Conservation (phyloP, 2,329 filamentous ascomycete genomes). For the Exophiala aquamarina region DNA sequence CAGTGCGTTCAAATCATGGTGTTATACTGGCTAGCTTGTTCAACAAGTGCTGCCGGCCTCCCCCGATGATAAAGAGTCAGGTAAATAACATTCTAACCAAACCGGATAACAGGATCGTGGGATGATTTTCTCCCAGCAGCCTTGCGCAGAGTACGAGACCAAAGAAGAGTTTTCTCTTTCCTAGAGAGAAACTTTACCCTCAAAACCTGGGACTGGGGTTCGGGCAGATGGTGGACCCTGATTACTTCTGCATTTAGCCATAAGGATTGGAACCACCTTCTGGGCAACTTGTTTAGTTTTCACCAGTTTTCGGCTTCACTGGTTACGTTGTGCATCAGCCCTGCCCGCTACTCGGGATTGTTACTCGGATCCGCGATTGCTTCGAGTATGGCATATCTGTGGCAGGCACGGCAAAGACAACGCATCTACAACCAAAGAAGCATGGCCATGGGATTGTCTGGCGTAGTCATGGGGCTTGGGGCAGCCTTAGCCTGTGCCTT, state of each 20-base stretch:
- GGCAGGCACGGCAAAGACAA: background rate
- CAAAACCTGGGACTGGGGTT: constrained; percentile 1
- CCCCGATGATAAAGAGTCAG: too few relatives aligned
- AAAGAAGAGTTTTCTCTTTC: too few relatives aligned
- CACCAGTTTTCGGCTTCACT: constrained; percentile 10
- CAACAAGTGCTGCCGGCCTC: too few relatives aligned
- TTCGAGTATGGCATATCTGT: constrained; percentile 5
- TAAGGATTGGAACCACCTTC: constrained; percentile 8
- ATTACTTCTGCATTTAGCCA: constrained; percentile 17
- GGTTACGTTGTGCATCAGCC: constrained; percentile 3
- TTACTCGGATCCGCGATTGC: constrained; percentile 13
- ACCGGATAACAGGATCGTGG: too few relatives aligned
- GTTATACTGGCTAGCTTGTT: too few relatives aligned
- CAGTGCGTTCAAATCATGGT: too few relatives aligned
- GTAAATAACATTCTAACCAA: too few relatives aligned
- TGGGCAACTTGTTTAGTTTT: constrained; percentile 9
- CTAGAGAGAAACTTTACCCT: constrained; percentile 7
- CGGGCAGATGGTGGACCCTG: constrained; percentile 13
- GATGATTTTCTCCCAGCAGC: too few relatives aligned
- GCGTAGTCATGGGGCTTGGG: constrained; percentile 13
- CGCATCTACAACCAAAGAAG: background rate
- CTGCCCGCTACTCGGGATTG: constrained; percentile 1
- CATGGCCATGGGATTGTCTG: constrained; percentile 10
- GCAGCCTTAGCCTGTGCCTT: constrained; percentile 4
- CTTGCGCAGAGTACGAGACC: too few relatives aligned